Conservation (phyloP, 2,329 filamentous ascomycete genomes). For the Spiromastix sp. region DNA sequence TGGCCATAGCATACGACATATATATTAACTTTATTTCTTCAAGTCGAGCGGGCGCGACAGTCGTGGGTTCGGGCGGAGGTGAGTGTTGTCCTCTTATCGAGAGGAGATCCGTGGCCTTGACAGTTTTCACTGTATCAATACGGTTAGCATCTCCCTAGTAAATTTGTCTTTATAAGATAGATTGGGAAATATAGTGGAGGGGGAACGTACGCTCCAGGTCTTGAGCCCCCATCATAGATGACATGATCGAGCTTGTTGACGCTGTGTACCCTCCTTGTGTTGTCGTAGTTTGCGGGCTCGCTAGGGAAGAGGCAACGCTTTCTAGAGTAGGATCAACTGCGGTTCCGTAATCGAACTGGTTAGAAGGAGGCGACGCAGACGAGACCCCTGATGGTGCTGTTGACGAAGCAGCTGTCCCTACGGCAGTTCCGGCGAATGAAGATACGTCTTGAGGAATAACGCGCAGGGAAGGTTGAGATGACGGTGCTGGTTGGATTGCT, state of each 20-base stretch:
- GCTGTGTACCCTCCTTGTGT: conserved; percentile 1
- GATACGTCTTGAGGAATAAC: too few species aligned
- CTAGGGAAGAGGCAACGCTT: conserved; percentile 3
- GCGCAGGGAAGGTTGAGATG: conserved; percentile 1
- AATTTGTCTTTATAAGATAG: not conserved
- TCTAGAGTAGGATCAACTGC: conserved; percentile 60
- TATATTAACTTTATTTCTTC: conserved; percentile 64
- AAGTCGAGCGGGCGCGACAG: conserved; percentile 37
- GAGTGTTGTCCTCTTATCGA: conserved; percentile 50
- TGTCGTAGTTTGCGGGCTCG: not conserved
- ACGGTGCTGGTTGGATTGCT: conserved; percentile 53
- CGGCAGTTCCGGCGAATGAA: conserved; percentile 57
- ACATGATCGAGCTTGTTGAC: conserved; percentile 1
- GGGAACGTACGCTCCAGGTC: conserved; percentile 29
- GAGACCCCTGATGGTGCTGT: not conserved
- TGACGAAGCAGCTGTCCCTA: conserved; percentile 51
- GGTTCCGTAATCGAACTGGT: conserved; percentile 47
- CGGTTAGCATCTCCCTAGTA: conserved; percentile 35
- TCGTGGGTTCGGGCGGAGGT: conserved; percentile 43
- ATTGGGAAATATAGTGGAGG: not conserved
- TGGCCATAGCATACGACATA: conserved; percentile 62
- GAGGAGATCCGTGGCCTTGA: conserved; percentile 66
- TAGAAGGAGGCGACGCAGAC: conserved; percentile 27
- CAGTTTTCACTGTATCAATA: conserved; percentile 46
- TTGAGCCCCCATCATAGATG: conserved; percentile 2